A percentile compares a stretch with the other conserved stretches of the same genome.
Evolutionary conservation across 1,284 basidiomycete genomes (phyloP).

Genomic region (Puccinia coronata): DNA sequence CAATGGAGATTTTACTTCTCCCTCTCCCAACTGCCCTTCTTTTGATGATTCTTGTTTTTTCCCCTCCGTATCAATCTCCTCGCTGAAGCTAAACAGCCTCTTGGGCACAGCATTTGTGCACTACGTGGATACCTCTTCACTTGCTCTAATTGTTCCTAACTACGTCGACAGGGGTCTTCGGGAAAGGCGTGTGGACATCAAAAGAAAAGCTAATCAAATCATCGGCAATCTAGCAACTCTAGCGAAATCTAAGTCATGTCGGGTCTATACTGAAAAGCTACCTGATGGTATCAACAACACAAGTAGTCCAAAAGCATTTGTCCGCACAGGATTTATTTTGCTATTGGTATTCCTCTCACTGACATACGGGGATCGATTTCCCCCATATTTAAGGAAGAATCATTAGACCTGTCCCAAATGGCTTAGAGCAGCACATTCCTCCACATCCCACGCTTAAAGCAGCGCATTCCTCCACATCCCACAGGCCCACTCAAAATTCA

Average conservation of each 20-base stretch:
- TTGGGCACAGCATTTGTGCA: slow-evolving; percentile 96
- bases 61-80: no score
- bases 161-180: slow-evolving; percentile 86
- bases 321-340: slow-evolving; percentile 98
- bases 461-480: no score
- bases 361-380: slow-evolving; percentile 93
- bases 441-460: no score
- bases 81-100: slow-evolving; percentile 72
- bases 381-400: slow-evolving; percentile 93
- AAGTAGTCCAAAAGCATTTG: slow-evolving; percentile 82
- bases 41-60: no score
- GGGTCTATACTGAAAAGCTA: slow-evolving; percentile 92
- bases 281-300: slow-evolving; percentile 93
- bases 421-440: no score
- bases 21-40: no score
- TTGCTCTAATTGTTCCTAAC: slow-evolving; percentile 97
- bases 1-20: no score
- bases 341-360: slow-evolving; percentile 93
- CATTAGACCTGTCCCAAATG: slow-evolving; percentile 86
- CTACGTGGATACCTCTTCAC: slow-evolving; percentile 95
- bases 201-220: slow-evolving; percentile 94
- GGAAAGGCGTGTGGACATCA: slow-evolving; percentile 87
- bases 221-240: slow-evolving; percentile 82
- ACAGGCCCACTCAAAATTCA: no score
- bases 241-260: slow-evolving; percentile 90